Evolutionary conservation across 2,329 filamentous ascomycete species (phyloP).

Genomic region (Phaeosphaeriaceae sp.): DNA sequence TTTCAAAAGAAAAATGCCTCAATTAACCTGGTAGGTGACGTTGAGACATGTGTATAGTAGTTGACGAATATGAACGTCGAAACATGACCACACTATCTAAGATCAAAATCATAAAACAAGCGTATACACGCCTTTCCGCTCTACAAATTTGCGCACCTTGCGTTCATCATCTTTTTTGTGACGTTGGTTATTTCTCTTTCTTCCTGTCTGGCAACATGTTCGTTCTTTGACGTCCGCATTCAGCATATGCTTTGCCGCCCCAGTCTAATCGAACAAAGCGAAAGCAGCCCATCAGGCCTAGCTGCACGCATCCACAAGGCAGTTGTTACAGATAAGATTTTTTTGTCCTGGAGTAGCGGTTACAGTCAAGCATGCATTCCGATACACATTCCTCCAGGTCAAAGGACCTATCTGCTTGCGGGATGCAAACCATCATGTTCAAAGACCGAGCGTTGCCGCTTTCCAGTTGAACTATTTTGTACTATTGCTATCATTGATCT

Average conservation of each 20-base stretch:
- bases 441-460: constrained; percentile 10
- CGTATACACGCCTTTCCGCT: constrained; percentile 32
- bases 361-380: constrained; percentile 27
- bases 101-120: constrained; percentile 4
- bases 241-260: constrained; percentile 19
- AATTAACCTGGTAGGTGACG: background rate
- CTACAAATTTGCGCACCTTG: background rate
- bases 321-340: constrained; percentile 14
- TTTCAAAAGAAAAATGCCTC: constrained; percentile 20
- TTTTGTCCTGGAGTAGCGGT: constrained; percentile 18
- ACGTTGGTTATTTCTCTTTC: background rate
- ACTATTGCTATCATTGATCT: background rate
- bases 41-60: constrained; percentile 39
- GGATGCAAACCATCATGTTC: constrained; percentile 11
- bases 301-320: constrained; percentile 29
- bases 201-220: background rate
- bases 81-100: constrained; percentile 16
- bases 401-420: constrained; percentile 21
- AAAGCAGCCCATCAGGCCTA: constrained; percentile 4
- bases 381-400: constrained; percentile 24
- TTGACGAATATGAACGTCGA: constrained; percentile 14
- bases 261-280: constrained; percentile 22
- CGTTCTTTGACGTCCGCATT: constrained; percentile 13
- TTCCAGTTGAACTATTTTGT: background rate
- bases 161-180: background rate